These are phyloP conservation scores for Microsporum ferrugineum DNA, from an alignment of 2,329 filamentous ascomycete genomes.

Conservation along the genomic window DNA sequence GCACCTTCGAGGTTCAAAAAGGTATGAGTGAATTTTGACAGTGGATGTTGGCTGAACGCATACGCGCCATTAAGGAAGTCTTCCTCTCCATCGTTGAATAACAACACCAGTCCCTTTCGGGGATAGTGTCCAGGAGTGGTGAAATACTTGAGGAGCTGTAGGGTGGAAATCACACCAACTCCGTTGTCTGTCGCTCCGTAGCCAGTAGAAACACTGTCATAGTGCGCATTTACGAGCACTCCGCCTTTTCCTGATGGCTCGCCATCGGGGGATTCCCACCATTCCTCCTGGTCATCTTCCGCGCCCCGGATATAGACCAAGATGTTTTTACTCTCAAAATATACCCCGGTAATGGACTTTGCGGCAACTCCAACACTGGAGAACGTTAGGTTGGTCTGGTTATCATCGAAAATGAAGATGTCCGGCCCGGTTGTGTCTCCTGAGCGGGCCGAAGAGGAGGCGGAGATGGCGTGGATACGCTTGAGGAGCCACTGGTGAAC, in stretches of 20 bases:
- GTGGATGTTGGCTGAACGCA: constrained; percentile 71
- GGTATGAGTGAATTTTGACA: constrained; percentile 68
- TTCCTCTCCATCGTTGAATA: constrained; percentile 94
- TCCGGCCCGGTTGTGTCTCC: constrained; percentile 21
- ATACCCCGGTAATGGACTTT: constrained; percentile 45
- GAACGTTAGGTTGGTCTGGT: constrained; percentile 64
- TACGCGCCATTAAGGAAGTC: constrained; percentile 80
- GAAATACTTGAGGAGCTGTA: constrained; percentile 82
- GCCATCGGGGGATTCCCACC: constrained; percentile 49
- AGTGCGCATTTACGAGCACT: constrained; percentile 88
- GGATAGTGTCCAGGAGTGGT: constrained; percentile 60
- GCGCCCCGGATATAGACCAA: constrained; percentile 81
- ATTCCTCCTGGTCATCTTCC: constrained; percentile 59
- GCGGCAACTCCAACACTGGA: constrained; percentile 37
- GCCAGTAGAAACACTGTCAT: constrained; percentile 84
- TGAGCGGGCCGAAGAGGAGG: constrained; percentile 34
- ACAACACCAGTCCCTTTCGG: constrained; percentile 64
- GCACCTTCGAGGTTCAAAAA: constrained; percentile 95
- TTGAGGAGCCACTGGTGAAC: constrained; percentile 64
- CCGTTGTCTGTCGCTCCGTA: constrained; percentile 93
- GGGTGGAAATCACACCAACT: constrained; percentile 71
- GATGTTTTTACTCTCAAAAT: constrained; percentile 88
- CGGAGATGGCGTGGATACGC: constrained; percentile 59
- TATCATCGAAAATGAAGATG: constrained; percentile 63
- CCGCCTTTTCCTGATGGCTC: constrained; percentile 53